Base-by-base conservation (phyloP, 106 monocot genomes). In the Ottelia alismoides region DNA sequence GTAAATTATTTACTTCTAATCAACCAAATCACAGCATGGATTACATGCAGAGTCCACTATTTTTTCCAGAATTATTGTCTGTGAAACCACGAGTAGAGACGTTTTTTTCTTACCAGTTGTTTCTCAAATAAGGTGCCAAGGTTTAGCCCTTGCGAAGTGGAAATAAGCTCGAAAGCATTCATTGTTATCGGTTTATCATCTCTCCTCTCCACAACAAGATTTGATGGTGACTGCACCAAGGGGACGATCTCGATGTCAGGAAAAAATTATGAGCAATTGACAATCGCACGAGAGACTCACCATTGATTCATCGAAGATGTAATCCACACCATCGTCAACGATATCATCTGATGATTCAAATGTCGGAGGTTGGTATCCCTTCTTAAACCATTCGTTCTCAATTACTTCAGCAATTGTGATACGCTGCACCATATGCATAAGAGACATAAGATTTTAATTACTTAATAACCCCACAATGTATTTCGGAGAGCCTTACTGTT, bases 111-210 rank as follows among this genome's bases (percentile, higher is more conserved):
- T 71, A 93, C 83, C 87, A 71, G 68, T 69, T 83, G 83, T 58
- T 93, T 87, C 62, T 93, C 93, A 61, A 93, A 93, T 19, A 93
- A 75, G 24, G 27, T 69, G 25, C 83, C 78, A 29, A 93, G 80
- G 64, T 93, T 93, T 29, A 93, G 80, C 47, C 93, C 93, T 68
- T 87, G 87, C 22, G 93, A 87, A 55, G 87, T 93, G 30, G 93
- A 80, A 65, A 93, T 87, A 58, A 93, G 80, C 67, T 93, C 87
- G 78, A 93, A 93, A 22, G 93, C 87, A 71, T 93, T 93, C 87
- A 93, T 87, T 7, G 60, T 43, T 22, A 70, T 24, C 45, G 93
- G 83, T 21, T 70, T 72, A 49, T 70, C 79, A 60, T 78, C 80
- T 66, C 80, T 71, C 57, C 64, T 79, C 78, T 93, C 93, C 27